Evolutionary conservation across 2,329 filamentous ascomycete genomes (phyloP).

Genomic region (Claviceps sp.): DNA sequence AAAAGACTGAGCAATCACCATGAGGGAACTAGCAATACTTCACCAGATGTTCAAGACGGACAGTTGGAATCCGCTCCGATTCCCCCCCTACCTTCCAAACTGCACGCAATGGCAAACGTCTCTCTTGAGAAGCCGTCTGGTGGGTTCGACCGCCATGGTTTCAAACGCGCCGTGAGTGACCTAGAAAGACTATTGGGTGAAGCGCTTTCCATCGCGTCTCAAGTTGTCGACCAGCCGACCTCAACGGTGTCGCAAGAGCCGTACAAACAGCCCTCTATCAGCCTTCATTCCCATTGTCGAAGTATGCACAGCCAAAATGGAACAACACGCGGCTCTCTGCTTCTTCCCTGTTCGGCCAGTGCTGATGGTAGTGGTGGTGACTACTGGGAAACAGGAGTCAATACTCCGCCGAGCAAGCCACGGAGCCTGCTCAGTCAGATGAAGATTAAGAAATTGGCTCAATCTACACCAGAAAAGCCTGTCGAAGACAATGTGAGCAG

Average conservation of each 20-base stretch:
- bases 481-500: conserved; percentile 3
- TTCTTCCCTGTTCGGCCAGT: conserved; percentile 2
- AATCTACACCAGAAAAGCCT: not conserved
- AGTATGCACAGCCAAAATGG: conserved; percentile 1
- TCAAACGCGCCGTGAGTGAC: conserved; percentile 26
- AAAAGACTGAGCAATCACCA: conserved; percentile 10
- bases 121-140: conserved; percentile 11
- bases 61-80: conserved; percentile 12
- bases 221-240: conserved; percentile 22
- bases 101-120: conserved; percentile 9
- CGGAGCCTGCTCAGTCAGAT: not conserved
- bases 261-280: conserved; percentile 8
- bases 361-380: conserved; percentile 6
- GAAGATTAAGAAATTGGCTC: not conserved
- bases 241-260: conserved; percentile 4
- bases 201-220: conserved; percentile 29
- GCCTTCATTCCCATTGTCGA: conserved; percentile 5
- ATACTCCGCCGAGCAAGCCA: not conserved
- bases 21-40: conserved; percentile 4
- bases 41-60: conserved; percentile 7
- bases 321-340: not conserved
- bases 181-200: conserved; percentile 34
- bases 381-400: not conserved
- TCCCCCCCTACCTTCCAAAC: conserved; percentile 6
- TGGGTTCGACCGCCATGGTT: conserved; percentile 14